Base-by-base conservation (phyloP, 208 protist species). In the Naegleria lovaniensis region DNA sequence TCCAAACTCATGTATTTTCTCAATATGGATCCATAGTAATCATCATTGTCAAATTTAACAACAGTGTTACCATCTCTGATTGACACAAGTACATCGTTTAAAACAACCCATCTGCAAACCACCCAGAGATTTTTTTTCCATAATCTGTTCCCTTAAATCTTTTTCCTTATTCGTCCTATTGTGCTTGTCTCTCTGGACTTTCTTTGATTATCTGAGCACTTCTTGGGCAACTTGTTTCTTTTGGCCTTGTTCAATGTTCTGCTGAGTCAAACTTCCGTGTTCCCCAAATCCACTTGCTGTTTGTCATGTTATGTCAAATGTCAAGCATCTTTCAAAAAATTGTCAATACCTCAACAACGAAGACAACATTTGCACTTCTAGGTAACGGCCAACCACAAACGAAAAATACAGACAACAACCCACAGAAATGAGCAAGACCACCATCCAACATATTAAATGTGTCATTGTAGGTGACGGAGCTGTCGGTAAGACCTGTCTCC, bases 401-500 rank as follows among this genome's bases (percentile, higher is more conserved):
- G 29, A 41, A 36, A 19, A 40, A 16, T 43, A 19, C 19, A 85
- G 15, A 85, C 16, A 40, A 16, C 19, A 0, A 85, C 19, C n/a
- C 13, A 85, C 6, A 19, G 36, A 85, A 51, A 40, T 87, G 40
- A 29, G 41, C 33, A 51, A 87, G 33, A 38, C 36, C 29, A 87
- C 33, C 15, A 43, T 51, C 15, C 15, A 52, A 29, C 33, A 51
- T 36, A 48, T 58, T n/a, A 93, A 93, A 88, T 83, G 91, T 13
- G 92, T 93, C 13, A 76, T 92, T 43, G 92, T 93, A 13, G 92
- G 92, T 40, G 92, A 93, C 58, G 92, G 92, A 87, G 92, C 92
- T 40, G 90, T 90, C 83, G 92, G 92, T 41, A 93, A 93, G 90
- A 93, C 92, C 1, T 93, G 91, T 88, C 83, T 93, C 5, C 87